Conservation (phyloP, 2,329 filamentous ascomycete species). For the Colletotrichum paranaense region DNA sequence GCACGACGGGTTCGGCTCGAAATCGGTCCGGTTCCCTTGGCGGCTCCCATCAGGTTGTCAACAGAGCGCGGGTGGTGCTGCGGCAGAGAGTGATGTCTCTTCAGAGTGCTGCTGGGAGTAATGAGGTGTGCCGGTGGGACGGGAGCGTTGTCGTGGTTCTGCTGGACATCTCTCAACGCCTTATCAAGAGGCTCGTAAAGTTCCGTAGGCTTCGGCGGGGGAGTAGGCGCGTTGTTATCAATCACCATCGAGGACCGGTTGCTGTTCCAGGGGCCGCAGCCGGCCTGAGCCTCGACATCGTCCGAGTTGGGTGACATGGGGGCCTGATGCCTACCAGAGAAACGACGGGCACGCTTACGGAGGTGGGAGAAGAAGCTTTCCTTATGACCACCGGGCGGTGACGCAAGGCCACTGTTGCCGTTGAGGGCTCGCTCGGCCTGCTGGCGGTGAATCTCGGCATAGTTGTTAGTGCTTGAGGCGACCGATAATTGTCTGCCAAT, state of each 20-base stretch:
- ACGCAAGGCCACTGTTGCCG: conserved; percentile 79
- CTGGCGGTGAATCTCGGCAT: conserved; percentile 87
- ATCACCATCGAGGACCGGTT: conserved; percentile 87
- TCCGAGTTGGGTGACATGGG: conserved; percentile 83
- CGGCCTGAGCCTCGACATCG: conserved; percentile 92
- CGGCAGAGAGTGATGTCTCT: conserved; percentile 73
- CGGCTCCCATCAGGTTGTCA: conserved; percentile 70
- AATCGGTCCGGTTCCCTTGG: conserved; percentile 68
- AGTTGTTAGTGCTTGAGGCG: conserved; percentile 92
- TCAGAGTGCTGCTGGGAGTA: conserved; percentile 64
- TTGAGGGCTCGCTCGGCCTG: conserved; percentile 93
- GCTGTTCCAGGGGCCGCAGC: conserved; percentile 88
- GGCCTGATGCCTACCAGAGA: conserved; percentile 90
- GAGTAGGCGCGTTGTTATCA: conserved; percentile 65
- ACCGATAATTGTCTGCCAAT: conserved; percentile 94
- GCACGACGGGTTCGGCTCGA: conserved; percentile 85
- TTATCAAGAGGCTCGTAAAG: conserved; percentile 71
- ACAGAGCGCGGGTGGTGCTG: conserved; percentile 69
- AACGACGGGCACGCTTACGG: conserved; percentile 88
- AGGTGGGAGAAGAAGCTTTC: conserved; percentile 99
- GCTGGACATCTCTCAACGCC: conserved; percentile 65
- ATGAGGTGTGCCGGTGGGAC: conserved; percentile 66
- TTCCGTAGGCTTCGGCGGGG: conserved; percentile 61
- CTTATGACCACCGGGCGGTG: conserved; percentile 83
- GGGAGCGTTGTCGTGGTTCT: conserved; percentile 59